Percentiles rank a stretch among this genome's conserved stretches.
Evolutionary conservation across 2,329 filamentous ascomycete species (phyloP).

Genomic region (Botrytis medusae): DNA sequence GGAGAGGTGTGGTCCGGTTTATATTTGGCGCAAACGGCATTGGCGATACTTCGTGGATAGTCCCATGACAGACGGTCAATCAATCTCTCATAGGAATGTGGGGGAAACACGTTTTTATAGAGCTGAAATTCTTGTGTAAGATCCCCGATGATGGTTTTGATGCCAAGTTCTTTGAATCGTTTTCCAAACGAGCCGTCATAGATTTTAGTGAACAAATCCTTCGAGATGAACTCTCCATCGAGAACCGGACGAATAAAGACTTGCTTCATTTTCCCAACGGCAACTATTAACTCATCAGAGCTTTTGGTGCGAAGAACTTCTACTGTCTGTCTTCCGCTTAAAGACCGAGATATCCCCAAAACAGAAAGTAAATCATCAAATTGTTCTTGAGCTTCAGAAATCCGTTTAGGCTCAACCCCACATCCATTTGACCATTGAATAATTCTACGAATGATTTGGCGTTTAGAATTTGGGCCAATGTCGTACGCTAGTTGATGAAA

Average conservation of each 20-base stretch:
- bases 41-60: constrained; percentile 25
- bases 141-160: constrained; percentile 28
- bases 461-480: constrained; percentile 22
- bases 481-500: constrained; percentile 30
- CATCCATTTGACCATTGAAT: constrained; percentile 45
- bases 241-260: constrained; percentile 28
- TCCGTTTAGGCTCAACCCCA: constrained; percentile 45
- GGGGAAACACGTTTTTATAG: constrained; percentile 27
- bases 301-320: constrained; percentile 21
- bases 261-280: constrained; percentile 24
- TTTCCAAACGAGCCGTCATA: constrained; percentile 24
- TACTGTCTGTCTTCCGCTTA: constrained; percentile 15
- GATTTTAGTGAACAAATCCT: constrained; percentile 24
- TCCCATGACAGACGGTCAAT: constrained; percentile 29
- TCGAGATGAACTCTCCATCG: constrained; percentile 26
- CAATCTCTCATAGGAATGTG: constrained; percentile 23
- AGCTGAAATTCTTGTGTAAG: constrained; percentile 28
- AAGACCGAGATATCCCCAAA: constrained; percentile 20
- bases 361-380: constrained; percentile 27
- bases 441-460: constrained; percentile 26
- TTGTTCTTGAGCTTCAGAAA: constrained; percentile 30
- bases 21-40: constrained; percentile 19
- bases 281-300: constrained; percentile 21
- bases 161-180: constrained; percentile 25
- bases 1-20: not conserved